Evolutionary conservation across 495 filamentous ascomycete genomes (phyloP).

Genomic region (Penicillium robsamsonii): DNA sequence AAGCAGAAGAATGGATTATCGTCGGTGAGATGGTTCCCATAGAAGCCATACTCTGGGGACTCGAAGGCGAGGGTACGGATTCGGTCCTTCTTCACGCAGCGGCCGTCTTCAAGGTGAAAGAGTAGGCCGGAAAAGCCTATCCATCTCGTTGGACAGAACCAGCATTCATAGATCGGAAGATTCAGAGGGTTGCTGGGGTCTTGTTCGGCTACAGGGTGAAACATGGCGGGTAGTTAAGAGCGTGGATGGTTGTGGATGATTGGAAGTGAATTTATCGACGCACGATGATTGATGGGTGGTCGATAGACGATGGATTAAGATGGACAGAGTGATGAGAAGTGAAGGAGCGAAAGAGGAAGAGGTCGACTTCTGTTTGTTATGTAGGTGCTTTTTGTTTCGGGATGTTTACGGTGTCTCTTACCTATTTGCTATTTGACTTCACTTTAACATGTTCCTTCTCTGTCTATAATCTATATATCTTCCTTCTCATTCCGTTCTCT

Average conservation of each 20-base stretch:
- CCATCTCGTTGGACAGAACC: not conserved
- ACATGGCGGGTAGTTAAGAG: not conserved
- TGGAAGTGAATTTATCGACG: too few species aligned
- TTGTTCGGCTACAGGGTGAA: not conserved
- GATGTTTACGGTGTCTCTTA: too few species aligned
- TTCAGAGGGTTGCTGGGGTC: not conserved
- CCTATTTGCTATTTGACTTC: too few species aligned
- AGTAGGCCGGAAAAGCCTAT: not conserved
- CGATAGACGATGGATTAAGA: too few species aligned
- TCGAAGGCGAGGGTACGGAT: slow-evolving; percentile 5
- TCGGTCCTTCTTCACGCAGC: not conserved
- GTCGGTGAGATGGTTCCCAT: not conserved
- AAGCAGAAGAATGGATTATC: slow-evolving; percentile 1
- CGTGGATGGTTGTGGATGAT: too few species aligned
- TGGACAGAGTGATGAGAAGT: too few species aligned
- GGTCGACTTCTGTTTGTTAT: too few species aligned
- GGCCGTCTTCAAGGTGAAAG: not conserved
- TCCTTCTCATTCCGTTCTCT: not conserved
- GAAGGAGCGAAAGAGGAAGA: too few species aligned
- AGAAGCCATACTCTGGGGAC: slow-evolving; percentile 1
- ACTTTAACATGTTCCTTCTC: too few species aligned
- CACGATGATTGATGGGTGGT: too few species aligned
- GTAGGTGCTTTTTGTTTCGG: too few species aligned
- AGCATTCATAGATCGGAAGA: slow-evolving; percentile 4
- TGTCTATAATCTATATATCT: too few species aligned